Evolutionary conservation across 2,329 filamentous ascomycete species (phyloP).

Genomic region (Xylaria sp.): DNA sequence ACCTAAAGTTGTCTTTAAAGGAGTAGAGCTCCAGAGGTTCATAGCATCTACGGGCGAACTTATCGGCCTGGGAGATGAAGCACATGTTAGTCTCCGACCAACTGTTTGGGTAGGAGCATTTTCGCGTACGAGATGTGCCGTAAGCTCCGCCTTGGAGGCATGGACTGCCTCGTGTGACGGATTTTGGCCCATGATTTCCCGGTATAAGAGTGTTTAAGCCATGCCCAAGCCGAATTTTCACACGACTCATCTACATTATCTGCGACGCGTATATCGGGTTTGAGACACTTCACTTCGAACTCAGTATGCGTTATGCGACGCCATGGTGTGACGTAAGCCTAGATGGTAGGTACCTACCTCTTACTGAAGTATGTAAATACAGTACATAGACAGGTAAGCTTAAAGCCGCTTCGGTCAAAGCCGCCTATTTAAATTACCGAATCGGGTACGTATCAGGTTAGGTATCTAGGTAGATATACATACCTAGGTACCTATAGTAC

Average conservation of each 20-base stretch:
- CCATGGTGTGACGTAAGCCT: constrained; percentile 28
- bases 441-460: no score
- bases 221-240: constrained; percentile 40
- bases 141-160: constrained; percentile 64
- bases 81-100: constrained; percentile 10
- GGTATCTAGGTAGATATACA: no score
- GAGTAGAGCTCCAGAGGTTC: constrained; percentile 78
- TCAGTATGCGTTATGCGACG: constrained; percentile 1
- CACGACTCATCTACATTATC: not conserved
- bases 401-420: no score
- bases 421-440: no score
- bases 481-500: no score
- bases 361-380: no score
- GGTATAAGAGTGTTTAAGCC: constrained; percentile 35
- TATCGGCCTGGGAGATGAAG: constrained; percentile 60
- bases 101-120: constrained; percentile 7
- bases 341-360: not conserved
- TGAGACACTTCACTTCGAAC: not conserved
- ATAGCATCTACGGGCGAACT: constrained; percentile 77
- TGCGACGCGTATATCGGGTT: not conserved
- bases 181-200: constrained; percentile 62
- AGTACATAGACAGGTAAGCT: no score
- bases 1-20: constrained; percentile 77
- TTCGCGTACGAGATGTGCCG: constrained; percentile 60
- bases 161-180: constrained; percentile 59